Conservation (phyloP, 2,329 filamentous ascomycete species). For the Dothistroma septosporum region DNA sequence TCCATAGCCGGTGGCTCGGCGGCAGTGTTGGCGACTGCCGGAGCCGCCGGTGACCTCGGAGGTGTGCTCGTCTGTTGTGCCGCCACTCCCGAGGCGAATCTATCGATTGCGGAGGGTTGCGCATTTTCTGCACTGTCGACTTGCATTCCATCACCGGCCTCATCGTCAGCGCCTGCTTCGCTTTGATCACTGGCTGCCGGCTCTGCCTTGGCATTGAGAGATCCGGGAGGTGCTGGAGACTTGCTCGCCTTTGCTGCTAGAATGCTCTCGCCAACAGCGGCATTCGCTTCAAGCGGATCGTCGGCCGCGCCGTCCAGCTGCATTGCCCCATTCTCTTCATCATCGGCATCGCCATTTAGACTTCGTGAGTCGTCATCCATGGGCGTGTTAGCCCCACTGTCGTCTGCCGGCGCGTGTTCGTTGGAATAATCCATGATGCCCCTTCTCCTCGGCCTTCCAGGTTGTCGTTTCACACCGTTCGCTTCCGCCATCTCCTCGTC, state of each 20-base stretch:
- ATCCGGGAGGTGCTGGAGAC: slow-evolving; percentile 11
- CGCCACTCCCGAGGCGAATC: slow-evolving; percentile 7
- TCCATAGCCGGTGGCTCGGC: slow-evolving; percentile 5
- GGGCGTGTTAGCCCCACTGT: slow-evolving; percentile 48
- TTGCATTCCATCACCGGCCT: slow-evolving; percentile 33
- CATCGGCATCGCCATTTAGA: slow-evolving; percentile 29
- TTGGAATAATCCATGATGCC: slow-evolving; percentile 62
- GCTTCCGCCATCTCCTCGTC: slow-evolving; percentile 74
- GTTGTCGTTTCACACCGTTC: slow-evolving; percentile 65
- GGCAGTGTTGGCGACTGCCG: slow-evolving; percentile 3
- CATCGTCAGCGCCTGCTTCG: slow-evolving; percentile 18
- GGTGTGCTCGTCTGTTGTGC: slow-evolving; percentile 29
- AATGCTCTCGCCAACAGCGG: slow-evolving; percentile 23
- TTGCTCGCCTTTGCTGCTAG: slow-evolving; percentile 27
- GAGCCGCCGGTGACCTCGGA: slow-evolving; percentile 17
- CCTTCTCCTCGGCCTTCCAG: slow-evolving; percentile 44
- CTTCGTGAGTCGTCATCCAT: slow-evolving; percentile 30
- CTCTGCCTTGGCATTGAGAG: slow-evolving; percentile 10
- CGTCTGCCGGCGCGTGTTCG: slow-evolving; percentile 49
- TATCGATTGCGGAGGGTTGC: slow-evolving; percentile 31
- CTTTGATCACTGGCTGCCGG: slow-evolving; percentile 14
- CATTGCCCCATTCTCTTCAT: slow-evolving; percentile 18
- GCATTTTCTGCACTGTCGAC: slow-evolving; percentile 19
- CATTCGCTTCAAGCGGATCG: slow-evolving; percentile 22
- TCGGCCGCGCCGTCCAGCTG: slow-evolving; percentile 25